These are phyloP conservation scores for Wickerhamomyces bovis DNA, from an alignment of 805 yeast genomes.

Conservation along the genomic window DNA sequence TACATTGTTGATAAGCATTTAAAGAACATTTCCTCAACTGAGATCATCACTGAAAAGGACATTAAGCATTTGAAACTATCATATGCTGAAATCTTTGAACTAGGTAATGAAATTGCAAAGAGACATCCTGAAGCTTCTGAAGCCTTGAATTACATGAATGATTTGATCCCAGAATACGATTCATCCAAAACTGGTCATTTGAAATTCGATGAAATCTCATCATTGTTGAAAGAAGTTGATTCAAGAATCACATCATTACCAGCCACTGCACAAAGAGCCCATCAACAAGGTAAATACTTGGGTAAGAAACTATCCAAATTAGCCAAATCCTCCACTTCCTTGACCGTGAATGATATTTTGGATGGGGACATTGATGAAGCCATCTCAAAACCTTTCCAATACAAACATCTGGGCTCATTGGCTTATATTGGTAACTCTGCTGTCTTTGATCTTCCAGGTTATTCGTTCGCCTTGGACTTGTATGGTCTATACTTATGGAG, in stretches of 20 bases:
- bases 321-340: conserved; percentile 38
- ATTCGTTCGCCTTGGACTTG: conserved; percentile 57
- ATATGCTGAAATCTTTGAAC: conserved; percentile 41
- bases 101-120: conserved; percentile 41
- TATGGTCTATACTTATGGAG: conserved; percentile 73
- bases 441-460: conserved; percentile 59
- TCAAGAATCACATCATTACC: conserved; percentile 62
- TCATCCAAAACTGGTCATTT: conserved; percentile 41
- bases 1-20: conserved; percentile 39
- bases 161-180: conserved; percentile 49
- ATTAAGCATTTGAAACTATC: conserved; percentile 42
- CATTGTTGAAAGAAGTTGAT: conserved; percentile 48
- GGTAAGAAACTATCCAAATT: conserved; percentile 54
- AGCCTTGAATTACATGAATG: conserved; percentile 45
- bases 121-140: conserved; percentile 55
- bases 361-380: conserved; percentile 54
- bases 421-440: conserved; percentile 70
- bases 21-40: conserved; percentile 26
- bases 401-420: conserved; percentile 58
- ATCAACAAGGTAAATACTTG: conserved; percentile 63
- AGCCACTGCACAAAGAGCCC: conserved; percentile 70
- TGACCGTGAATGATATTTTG: conserved; percentile 38
- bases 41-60: conserved; percentile 43
- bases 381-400: conserved; percentile 51
- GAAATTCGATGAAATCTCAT: conserved; percentile 44